Evolutionary conservation across 306 rosid species (phyloP), one percentile per base, ranked within the genome.

Genomic region (Sophora flavescens): DNA sequence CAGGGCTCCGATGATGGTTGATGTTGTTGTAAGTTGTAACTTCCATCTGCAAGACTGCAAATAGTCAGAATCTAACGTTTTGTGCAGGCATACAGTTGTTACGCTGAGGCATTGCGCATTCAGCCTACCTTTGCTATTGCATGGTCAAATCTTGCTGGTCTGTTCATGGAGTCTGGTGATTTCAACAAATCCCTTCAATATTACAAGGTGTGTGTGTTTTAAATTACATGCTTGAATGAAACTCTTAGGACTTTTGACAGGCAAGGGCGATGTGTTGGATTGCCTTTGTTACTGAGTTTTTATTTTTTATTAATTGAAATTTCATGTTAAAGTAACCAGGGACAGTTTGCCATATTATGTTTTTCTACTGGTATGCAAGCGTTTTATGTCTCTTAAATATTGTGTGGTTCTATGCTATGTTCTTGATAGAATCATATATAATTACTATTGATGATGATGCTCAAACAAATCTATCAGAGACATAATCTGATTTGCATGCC

Each of bases 81-180:
- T 93, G 85, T 96, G 97, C 96, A 96, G 99, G 99, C 99, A 83
- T 96, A 92, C 91, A 91, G 93, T 75, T 96, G 99, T 89, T 96
- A 96, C 84, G 89, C 92, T 2, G 99, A 96, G 88, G 99, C 99
- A 52, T 50, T 96, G 79, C 98, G 91, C 79, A 91, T 96, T 70
- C 99, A 93, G 79, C 99, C 99, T 13, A 83, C 91, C 57, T 96
- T 92, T 84, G 99, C 99, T 35, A 96, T 96, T 64, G 99, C 98
- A 39, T 96, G 99, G 99, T 96, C 99, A 68, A 96, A 96, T 92
- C 96, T 96, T 83, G 99, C 99, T 73, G 99, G 99, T 77, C 89
- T 96, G 72, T 91, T 91, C 80, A 96, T 96, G 99, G 99, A 96
- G 86, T 91, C 99, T 41, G 97, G 98, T 78, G 98, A 96, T 85